Base-by-base conservation (phyloP, 345 rosid species). In the Eucalyptus regnans region DNA sequence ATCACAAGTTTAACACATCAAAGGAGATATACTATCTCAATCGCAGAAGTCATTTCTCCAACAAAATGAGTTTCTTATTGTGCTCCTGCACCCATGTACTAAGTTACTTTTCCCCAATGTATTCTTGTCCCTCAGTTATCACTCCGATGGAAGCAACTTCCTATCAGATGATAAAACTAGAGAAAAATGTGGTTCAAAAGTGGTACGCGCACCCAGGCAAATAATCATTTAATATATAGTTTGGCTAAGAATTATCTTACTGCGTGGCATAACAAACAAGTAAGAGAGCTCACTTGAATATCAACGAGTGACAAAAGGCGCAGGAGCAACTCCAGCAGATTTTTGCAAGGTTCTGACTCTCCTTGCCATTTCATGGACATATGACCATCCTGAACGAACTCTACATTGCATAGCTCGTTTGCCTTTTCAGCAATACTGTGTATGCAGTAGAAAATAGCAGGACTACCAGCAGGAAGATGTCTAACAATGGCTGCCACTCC, bases 391-490 rank as follows among this genome's bases (percentile, higher is more conserved):
- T 87, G 89, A 60, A 87, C 14, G 50, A 49, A 62, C 54, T 81
- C 89, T 31, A 90, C 93, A 58, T n/a, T 29, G 79, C 95, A 93
- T 51, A 96, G 95, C 20, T 58, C 86, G 44, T 93, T 92, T 79
- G 96, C 94, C 79, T 96, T 96, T 89, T 96, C 97, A 86, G 95
- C 94, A 87, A 97, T 95, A 90, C 93, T 92, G 87, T 97, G 94
- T 91, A 97, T 91, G 88, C 96, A 94, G 91, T 93, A 96, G 92
- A 94, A 95, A 88, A 89, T 92, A 88, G 99, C 96, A 31, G 99
- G 98, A 92, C 98, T 95, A 89, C 99, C 98, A 25, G 98, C 98
- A 88, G 98, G 98, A 93, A 97, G 97, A 93, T 97, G 92, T 87
- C 95, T 93, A 89, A 94, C 95, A 94, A 97, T 90, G 89, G 99